Conservation (phyloP, 1,139 yeast genomes). For the Kurtzmaniella quercitrusa region DNA sequence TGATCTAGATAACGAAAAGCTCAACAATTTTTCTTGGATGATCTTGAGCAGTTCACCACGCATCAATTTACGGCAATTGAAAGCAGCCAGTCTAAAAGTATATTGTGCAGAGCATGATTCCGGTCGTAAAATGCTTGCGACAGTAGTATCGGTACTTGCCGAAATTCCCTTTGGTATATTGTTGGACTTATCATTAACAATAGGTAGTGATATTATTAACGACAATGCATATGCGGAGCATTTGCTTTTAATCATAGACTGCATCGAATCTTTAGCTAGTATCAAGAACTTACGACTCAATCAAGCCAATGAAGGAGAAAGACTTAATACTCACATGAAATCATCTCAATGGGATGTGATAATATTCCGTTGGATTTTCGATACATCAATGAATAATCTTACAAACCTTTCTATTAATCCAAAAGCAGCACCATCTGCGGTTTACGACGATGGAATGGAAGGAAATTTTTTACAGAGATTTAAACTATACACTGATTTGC, state of each 20-base stretch:
- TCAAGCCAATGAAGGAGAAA: slow-evolving; percentile 2
- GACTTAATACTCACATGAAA: slow-evolving; percentile 11
- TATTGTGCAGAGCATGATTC: background rate
- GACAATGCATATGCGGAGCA: background rate
- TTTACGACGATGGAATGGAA: slow-evolving; percentile 55
- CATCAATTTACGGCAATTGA: background rate
- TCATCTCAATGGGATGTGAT: slow-evolving; percentile 7
- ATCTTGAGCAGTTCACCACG: background rate
- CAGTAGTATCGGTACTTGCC: background rate
- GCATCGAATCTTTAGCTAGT: background rate
- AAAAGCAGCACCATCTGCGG: slow-evolving; percentile 23
- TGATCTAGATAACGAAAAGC: slow-evolving; percentile 11
- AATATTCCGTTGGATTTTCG: slow-evolving; percentile 2
- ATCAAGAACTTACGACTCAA: background rate
- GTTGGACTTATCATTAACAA: background rate
- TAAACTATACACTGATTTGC: slow-evolving; percentile 40
- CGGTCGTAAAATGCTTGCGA: background rate
- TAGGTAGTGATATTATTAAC: background rate
- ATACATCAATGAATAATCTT: slow-evolving; percentile 15
- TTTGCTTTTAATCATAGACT: background rate
- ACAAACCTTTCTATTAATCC: slow-evolving; percentile 46
- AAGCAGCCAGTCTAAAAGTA: background rate
- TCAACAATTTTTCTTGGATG: slow-evolving; percentile 26
- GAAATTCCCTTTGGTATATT: background rate
- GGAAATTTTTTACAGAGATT: slow-evolving; percentile 65